Conservation (phyloP, 1,284 basidiomycete genomes). For the Moesziomyces globuligerus region DNA sequence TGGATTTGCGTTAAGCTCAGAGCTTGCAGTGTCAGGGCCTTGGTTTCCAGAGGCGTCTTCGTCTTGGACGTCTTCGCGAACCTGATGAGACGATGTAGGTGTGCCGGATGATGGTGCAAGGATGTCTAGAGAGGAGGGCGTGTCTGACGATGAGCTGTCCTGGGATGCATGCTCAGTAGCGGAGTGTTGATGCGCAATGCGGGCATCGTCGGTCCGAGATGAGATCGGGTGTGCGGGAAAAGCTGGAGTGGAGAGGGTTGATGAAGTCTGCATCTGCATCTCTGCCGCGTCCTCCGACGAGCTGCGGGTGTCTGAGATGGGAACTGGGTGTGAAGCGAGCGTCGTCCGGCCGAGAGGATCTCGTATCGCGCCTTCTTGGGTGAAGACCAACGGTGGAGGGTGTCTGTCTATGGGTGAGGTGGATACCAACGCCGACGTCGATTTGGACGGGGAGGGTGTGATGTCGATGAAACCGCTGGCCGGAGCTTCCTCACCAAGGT, state of each 20-base stretch:
- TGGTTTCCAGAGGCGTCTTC: not conserved
- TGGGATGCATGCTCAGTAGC: not conserved
- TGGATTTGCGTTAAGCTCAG: not conserved
- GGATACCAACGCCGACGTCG: not conserved
- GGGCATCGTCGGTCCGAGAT: not conserved
- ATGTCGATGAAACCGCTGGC: constrained; percentile 30
- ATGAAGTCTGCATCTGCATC: constrained; percentile 10
- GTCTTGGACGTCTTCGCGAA: not conserved
- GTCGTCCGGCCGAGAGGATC: constrained; percentile 25
- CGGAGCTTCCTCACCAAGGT: not conserved
- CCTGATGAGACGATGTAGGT: not conserved
- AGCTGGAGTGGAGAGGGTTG: constrained; percentile 7
- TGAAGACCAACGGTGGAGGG: constrained; percentile 1
- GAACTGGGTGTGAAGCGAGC: not conserved
- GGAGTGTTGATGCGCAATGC: not conserved
- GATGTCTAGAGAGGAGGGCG: no score
- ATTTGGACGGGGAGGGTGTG: constrained; percentile 2
- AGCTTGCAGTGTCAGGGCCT: not conserved
- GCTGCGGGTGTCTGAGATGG: constrained; percentile 15
- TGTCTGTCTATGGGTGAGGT: not conserved
- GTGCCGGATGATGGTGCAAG: no score
- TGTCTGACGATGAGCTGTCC: not conserved
- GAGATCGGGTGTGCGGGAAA: not conserved
- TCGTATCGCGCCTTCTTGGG: constrained; percentile 36
- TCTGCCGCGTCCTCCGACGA: constrained; percentile 32